A percentile compares a stretch with the other conserved stretches of the same genome.
phyloP scores from a whole-genome alignment of 768 basidiomycete species.

The Lactifluus echinatus region DNA sequence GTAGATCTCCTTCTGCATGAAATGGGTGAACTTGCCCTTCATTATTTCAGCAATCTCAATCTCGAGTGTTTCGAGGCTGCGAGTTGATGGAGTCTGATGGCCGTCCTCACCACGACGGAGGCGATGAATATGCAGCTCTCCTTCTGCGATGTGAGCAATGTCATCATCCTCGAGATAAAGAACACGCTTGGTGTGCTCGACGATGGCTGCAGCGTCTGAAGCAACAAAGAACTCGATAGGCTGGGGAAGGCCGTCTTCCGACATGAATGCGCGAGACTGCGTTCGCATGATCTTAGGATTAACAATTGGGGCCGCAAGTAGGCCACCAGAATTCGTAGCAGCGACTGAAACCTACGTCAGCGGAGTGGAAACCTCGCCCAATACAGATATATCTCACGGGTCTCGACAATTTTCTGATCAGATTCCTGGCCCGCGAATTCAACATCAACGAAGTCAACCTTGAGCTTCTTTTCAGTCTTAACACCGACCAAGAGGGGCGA shows the following conservation, averaged over 20 bases:
- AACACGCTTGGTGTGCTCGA: conserved; percentile 98
- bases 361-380: not conserved
- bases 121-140: conserved; percentile 98
- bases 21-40: conserved; percentile 99
- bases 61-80: conserved; percentile 96
- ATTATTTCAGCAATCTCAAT: conserved; percentile 99
- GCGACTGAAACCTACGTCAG: conserved; percentile 29
- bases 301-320: conserved; percentile 59
- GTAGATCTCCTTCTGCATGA: conserved; percentile 99
- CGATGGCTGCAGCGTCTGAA: conserved; percentile 90
- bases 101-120: conserved; percentile 83
- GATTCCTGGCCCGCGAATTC: conserved; percentile 77
- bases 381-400: conserved; percentile 30
- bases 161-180: conserved; percentile 99
- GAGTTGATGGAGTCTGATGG: conserved; percentile 56
- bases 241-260: conserved; percentile 95
- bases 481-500: conserved; percentile 96
- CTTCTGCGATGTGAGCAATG: conserved; percentile 94
- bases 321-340: conserved; percentile 44
- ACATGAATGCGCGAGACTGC: conserved; percentile 96
- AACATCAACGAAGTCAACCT: conserved; percentile 99
- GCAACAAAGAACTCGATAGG: conserved; percentile 99
- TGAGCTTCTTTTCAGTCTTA: conserved; percentile 99
- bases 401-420: conserved; percentile 36
- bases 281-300: conserved; percentile 81